Base-by-base conservation (phyloP, 2,329 filamentous ascomycete species). In the Parastagonospora nodorum region DNA sequence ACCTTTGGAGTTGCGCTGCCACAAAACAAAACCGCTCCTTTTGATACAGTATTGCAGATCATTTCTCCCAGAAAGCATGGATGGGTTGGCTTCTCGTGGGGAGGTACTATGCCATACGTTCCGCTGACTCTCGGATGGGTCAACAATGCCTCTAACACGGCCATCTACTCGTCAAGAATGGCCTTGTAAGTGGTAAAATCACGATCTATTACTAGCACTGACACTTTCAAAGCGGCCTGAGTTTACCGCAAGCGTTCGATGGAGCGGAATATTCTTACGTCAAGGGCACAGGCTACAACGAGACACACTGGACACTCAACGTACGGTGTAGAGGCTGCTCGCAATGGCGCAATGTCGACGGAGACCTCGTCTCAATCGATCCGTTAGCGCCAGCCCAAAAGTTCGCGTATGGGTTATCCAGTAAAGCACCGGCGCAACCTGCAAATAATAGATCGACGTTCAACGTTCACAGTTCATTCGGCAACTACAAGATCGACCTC, bases 11-110 rank as follows among this genome's bases (percentile, higher is more conserved):
- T 77, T 4, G 74, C 75, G 14, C 61, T 79, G 10, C 76, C 77
- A 9, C 63, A 63, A 33, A 51, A 49, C 0, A 57, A 55, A 8
- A 54, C 61, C 0, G 61, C 70, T 8, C 57, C 68, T 0, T 79
- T 75, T 50, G 77, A 79, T 47, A 67, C 71, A 9, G 73, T 79
- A 5, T 33, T 79, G 16, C 78, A 80, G 57, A 73, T 80, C 38
- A 66, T 75, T 2, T 73, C 77, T 0, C 77, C 78, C 11, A 66
- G 66, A n/a, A 60, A 66, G 2, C 72, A 78, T 39, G 78, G 78
- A 48, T 81, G 79, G 78, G 74, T 76, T 8, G 79, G 77, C 2
- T 66, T 80, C 16, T 74, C 78, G 11, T 81, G 78, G 78, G 78
- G 77, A n/a, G 78, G 77, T 4, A 72, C 73, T 30, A 81, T 81